Conservation (phyloP, 2,329 filamentous ascomycete genomes). For the Aspergillus calidoustus region DNA sequence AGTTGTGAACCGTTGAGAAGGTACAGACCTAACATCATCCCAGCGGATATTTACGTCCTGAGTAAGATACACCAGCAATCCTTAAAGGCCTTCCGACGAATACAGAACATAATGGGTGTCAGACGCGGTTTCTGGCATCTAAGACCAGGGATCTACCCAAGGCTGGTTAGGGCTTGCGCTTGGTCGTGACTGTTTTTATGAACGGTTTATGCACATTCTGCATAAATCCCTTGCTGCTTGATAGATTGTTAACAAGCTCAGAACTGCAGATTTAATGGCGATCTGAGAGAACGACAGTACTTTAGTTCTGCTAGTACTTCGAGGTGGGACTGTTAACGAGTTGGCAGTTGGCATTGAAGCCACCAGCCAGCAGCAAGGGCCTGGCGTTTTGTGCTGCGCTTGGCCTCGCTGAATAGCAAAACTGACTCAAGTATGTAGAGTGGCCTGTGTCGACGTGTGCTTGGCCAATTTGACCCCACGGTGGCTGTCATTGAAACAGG, state of each 20-base stretch:
- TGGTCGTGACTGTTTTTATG: background rate
- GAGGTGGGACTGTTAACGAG: background rate
- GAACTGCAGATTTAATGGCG: background rate
- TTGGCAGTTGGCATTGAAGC: background rate
- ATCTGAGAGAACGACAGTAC: background rate
- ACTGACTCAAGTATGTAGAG: background rate
- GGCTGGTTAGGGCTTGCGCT: background rate
- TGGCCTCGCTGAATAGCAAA: background rate
- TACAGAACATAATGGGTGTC: no score
- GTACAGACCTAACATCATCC: no score
- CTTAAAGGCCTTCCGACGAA: no score
- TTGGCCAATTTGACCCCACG: background rate
- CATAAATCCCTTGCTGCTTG: background rate
- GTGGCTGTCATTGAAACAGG: background rate
- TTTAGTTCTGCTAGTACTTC: background rate
- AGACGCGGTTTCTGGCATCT: no score
- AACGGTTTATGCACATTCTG: background rate
- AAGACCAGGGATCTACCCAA: background rate
- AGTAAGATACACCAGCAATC: no score
- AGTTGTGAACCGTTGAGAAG: no score
- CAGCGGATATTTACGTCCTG: no score
- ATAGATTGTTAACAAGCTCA: background rate
- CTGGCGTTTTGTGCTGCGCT: background rate
- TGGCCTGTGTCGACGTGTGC: background rate
- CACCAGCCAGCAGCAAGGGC: background rate